phyloP scores from a whole-genome alignment of 108 stramenopile genomes.

The Tribonema minus region DNA sequence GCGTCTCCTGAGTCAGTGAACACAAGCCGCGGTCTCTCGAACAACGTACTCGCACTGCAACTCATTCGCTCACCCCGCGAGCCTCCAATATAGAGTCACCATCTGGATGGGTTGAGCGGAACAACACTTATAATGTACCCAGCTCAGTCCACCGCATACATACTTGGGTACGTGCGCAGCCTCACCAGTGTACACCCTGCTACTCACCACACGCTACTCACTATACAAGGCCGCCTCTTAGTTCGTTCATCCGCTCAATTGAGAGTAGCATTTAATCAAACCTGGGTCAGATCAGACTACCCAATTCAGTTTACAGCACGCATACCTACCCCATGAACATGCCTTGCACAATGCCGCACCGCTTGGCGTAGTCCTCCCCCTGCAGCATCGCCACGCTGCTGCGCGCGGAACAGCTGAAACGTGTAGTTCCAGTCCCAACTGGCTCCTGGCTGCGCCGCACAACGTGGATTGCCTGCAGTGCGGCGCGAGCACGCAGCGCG shows the following conservation, averaged over 20 bases:
- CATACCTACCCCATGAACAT: neutral
- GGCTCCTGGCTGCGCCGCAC: neutral
- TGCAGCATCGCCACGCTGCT: neutral
- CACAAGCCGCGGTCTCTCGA: too few species aligned
- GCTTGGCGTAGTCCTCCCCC: neutral
- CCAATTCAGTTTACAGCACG: too few species aligned
- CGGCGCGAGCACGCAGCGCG: too few species aligned
- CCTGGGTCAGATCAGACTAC: too few species aligned
- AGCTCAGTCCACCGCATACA: neutral
- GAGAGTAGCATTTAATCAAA: too few species aligned
- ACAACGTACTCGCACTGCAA: too few species aligned
- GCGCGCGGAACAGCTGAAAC: neutral
- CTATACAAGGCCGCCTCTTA: neutral
- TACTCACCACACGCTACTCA: neutral
- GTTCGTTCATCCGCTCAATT: too few species aligned
- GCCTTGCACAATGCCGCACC: neutral
- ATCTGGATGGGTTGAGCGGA: too few species aligned
- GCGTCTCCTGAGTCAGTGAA: too few species aligned
- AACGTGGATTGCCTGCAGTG: neutral
- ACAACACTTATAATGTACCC: too few species aligned
- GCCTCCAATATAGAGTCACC: too few species aligned
- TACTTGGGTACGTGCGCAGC: neutral
- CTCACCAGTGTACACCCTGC: neutral
- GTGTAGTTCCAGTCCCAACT: neutral
- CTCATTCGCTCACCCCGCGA: too few species aligned